Evolutionary conservation across 208 protist genomes (phyloP).

Genomic region (Wallacemonas rigidus): DNA sequence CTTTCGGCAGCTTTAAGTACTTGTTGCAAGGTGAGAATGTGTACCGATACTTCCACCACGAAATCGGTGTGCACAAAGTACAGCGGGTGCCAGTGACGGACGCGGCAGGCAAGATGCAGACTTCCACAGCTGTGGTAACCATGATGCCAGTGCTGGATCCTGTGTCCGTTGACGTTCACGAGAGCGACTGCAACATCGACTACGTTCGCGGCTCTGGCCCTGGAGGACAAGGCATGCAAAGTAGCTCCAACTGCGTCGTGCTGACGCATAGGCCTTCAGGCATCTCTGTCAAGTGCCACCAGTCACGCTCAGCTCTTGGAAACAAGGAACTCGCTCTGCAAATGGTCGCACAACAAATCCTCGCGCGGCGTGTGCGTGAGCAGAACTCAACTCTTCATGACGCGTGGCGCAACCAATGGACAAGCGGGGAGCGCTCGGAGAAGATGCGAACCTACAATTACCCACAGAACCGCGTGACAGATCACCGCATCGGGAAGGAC

Average conservation of each 20-base stretch:
- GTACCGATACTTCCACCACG: slow-evolving; percentile 81
- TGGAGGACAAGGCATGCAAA: slow-evolving; percentile 91
- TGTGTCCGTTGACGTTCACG: slow-evolving; percentile 85
- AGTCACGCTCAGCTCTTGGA: slow-evolving; percentile 81
- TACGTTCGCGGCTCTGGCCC: slow-evolving; percentile 88
- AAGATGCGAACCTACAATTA: slow-evolving; percentile 93
- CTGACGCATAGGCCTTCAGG: slow-evolving; percentile 88
- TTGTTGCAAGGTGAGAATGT: slow-evolving; percentile 64
- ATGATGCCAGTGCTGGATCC: slow-evolving; percentile 87
- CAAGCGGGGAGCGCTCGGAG: slow-evolving; percentile 88
- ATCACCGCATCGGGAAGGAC: slow-evolving; percentile 88
- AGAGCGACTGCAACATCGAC: slow-evolving; percentile 87
- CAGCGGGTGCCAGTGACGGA: slow-evolving; percentile 91
- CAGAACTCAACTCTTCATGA: slow-evolving; percentile 78
- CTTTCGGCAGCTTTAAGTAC: slow-evolving; percentile 35
- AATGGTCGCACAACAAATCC: slow-evolving; percentile 84
- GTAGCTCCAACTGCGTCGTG: slow-evolving; percentile 86
- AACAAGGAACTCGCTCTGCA: slow-evolving; percentile 90
- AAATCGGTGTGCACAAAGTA: slow-evolving; percentile 92
- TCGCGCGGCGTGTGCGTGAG: slow-evolving; percentile 58
- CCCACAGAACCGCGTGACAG: slow-evolving; percentile 88
- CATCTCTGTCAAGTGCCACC: slow-evolving; percentile 91
- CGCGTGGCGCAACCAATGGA: slow-evolving; percentile 84
- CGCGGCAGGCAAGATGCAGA: slow-evolving; percentile 89
- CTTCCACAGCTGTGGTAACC: slow-evolving; percentile 85